Percentiles rank a stretch among this genome's conserved stretches.
Conservation (phyloP, 345 rosid species). For the Boechera divaricarpa region DNA sequence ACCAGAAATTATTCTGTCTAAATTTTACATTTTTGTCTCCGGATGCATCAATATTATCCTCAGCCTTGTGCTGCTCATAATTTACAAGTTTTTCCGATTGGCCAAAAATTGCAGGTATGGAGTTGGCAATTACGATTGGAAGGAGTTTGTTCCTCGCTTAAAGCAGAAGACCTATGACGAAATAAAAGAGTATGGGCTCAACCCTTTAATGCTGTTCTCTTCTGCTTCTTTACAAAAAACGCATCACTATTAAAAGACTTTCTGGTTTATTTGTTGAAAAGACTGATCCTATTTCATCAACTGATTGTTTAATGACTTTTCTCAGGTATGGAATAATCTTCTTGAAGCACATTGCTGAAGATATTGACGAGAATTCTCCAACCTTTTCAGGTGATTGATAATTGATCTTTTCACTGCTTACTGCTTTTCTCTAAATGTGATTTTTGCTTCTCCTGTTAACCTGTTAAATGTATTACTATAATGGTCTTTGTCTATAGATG, state of each 20-base stretch:
- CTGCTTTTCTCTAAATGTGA: slow-evolving; percentile 10
- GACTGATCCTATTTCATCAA: slow-evolving; percentile 7
- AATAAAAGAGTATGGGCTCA: slow-evolving; percentile 66
- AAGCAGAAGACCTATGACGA: slow-evolving; percentile 94
- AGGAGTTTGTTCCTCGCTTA: slow-evolving; percentile 81
- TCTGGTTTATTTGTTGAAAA: slow-evolving; percentile 8
- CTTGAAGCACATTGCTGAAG: slow-evolving; percentile 76
- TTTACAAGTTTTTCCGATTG: slow-evolving; percentile 23
- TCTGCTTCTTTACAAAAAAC: neutral
- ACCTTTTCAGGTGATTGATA: slow-evolving; percentile 72
- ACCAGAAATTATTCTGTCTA: neutral
- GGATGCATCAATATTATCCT: neutral
- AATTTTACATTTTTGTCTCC: slow-evolving; percentile 3
- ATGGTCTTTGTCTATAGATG: slow-evolving; percentile 64
- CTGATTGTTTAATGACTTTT: slow-evolving; percentile 10
- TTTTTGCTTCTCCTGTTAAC: slow-evolving; percentile 26
- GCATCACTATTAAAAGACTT: neutral
- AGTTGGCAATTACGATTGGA: slow-evolving; percentile 87
- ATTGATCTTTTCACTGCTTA: slow-evolving; percentile 16
- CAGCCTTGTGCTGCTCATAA: slow-evolving; percentile 6
- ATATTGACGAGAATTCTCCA: slow-evolving; percentile 62
- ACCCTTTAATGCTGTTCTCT: slow-evolving; percentile 31
- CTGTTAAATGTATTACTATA: slow-evolving; percentile 7
- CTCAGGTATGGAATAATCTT: slow-evolving; percentile 79
- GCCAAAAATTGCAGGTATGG: slow-evolving; percentile 69